Conservation (phyloP, 345 rosid species). For the Eucalyptus sideroxylon region DNA sequence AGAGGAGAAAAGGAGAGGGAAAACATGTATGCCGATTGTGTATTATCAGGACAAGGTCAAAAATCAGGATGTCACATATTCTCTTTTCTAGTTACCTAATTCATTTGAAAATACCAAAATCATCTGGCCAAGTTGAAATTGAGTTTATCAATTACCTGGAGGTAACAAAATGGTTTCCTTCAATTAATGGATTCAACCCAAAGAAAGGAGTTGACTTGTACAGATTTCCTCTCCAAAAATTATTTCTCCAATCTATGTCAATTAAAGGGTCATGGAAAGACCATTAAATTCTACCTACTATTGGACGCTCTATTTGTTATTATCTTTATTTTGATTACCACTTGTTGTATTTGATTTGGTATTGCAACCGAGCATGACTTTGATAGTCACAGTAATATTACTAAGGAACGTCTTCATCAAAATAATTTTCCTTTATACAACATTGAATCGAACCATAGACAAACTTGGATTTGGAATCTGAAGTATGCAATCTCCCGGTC, state of each 20-base stretch:
- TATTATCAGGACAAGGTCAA: too few species aligned
- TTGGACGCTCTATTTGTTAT: neutral
- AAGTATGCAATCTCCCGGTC: too few species aligned
- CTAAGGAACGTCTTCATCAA: neutral
- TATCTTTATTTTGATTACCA: neutral
- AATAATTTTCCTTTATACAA: too few species aligned
- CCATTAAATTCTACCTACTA: neutral
- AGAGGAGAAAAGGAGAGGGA: too few species aligned
- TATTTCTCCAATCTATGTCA: neutral
- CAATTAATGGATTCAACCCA: too few species aligned
- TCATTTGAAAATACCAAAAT: neutral
- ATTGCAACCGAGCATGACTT: rapidly evolving
- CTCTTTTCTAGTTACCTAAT: neutral
- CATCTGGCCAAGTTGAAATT: neutral
- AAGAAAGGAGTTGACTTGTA: too few species aligned
- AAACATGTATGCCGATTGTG: too few species aligned
- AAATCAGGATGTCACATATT: too few species aligned
- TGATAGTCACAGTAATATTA: neutral
- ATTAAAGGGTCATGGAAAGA: neutral
- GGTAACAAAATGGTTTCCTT: too few species aligned
- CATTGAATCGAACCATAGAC: too few species aligned
- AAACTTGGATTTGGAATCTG: too few species aligned
- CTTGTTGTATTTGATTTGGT: rapidly evolving
- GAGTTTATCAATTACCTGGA: neutral
- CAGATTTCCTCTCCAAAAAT: too few species aligned